phyloP scores from a whole-genome alignment of 306 rosid genomes.

The Sindora glabra region DNA sequence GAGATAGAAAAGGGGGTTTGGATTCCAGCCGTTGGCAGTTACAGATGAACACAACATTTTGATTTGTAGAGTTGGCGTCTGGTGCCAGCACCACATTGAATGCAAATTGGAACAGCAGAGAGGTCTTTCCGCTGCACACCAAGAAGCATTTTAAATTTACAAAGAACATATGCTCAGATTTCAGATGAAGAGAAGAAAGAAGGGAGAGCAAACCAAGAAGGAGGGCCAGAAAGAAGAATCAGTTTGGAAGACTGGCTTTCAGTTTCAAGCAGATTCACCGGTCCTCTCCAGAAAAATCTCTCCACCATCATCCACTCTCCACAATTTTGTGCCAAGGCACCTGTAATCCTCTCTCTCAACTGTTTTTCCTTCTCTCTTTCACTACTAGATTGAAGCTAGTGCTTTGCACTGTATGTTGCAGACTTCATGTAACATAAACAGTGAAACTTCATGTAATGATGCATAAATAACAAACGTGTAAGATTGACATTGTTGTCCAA shows the following conservation, averaged over 20 bases:
- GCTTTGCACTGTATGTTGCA: no score
- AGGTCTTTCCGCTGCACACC: constrained; percentile 62
- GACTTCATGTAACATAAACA: no score
- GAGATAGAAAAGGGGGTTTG: constrained; percentile 88
- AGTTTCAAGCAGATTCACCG: not conserved
- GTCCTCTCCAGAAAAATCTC: constrained; percentile 46
- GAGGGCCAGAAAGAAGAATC: constrained; percentile 76
- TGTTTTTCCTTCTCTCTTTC: no score
- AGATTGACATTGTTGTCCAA: no score
- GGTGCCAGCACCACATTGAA: constrained; percentile 35
- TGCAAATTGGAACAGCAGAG: constrained; percentile 79
- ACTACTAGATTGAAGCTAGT: no score
- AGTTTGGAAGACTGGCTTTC: constrained; percentile 19
- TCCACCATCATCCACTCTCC: constrained; percentile 29
- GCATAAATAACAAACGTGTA: no score
- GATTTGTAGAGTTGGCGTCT: constrained; percentile 14
- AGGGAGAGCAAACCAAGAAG: constrained; percentile 43
- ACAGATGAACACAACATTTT: constrained; percentile 62
- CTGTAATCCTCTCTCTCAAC: no score
- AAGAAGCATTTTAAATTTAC: not conserved
- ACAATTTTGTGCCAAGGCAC: no score
- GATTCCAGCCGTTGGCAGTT: constrained; percentile 43
- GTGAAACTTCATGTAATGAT: no score
- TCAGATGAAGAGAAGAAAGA: not conserved
- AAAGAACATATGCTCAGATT: no score